Evolutionary conservation across 192 early-diverging fungal genomes (phyloP).

Genomic region (Umbelopsis ramanniana): DNA sequence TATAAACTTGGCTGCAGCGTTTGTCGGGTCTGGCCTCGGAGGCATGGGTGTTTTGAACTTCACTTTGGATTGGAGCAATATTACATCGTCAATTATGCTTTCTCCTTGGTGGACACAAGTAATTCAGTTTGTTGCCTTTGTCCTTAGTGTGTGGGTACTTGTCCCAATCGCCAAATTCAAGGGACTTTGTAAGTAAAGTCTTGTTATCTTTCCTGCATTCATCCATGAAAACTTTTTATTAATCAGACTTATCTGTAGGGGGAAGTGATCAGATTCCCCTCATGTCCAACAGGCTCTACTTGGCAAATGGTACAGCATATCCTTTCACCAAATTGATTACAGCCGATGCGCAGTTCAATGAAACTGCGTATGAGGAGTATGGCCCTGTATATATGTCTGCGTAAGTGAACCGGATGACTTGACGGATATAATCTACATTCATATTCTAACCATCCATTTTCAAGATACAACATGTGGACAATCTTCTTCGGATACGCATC

Average conservation of each 20-base stretch:
- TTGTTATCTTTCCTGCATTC: not conserved
- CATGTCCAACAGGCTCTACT: constrained; percentile 47
- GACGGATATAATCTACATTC: too few relatives aligned
- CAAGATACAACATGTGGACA: constrained; percentile 35
- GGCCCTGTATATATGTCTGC: constrained; percentile 52
- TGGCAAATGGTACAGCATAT: constrained; percentile 37
- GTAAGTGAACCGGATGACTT: not conserved
- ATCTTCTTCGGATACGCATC: constrained; percentile 49
- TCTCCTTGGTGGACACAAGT: constrained; percentile 75
- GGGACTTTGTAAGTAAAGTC: constrained; percentile 33
- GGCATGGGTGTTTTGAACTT: constrained; percentile 76
- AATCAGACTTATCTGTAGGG: not conserved
- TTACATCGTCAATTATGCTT: constrained; percentile 66
- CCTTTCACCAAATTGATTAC: constrained; percentile 43
- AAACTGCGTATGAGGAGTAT: constrained; percentile 58
- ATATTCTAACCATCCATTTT: not conserved
- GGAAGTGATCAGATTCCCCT: constrained; percentile 31
- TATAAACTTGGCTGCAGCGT: constrained; percentile 33
- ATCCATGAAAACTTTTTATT: not conserved
- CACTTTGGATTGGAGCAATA: constrained; percentile 75
- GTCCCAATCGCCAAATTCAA: constrained; percentile 56
- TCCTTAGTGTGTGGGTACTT: constrained; percentile 76
- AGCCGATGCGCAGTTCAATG: constrained; percentile 53
- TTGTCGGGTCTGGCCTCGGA: constrained; percentile 54
- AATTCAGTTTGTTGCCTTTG: constrained; percentile 72